Evolutionary conservation across 305 asterid genomes (phyloP), one percentile per base, ranked within the genome.

Genomic region (Striga hermonthica): DNA sequence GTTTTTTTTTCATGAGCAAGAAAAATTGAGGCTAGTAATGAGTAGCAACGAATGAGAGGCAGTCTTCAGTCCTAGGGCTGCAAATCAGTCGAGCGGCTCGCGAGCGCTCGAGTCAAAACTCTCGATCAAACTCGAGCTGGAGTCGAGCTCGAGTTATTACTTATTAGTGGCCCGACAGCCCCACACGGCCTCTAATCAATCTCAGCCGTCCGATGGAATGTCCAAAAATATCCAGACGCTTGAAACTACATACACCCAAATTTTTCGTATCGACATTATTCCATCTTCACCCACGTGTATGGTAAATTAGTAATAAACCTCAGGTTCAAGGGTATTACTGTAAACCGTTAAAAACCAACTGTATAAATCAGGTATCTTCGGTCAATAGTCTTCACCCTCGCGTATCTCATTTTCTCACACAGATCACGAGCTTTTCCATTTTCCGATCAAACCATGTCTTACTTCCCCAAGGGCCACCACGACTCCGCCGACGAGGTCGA

Each of bases 381-480:
- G 10, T n/a, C 57, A 16, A 48, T 48, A 6, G 7, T 1, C 57
- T 57, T 38, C 53, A 6, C 7, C 56, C 5, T 0, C 64, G 3
- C 41, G 36, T 7, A 60, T 52, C 50, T n/a, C 65, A 40, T 41
- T 41, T 39, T 22, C 38, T 4, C 28, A 9, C 36, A 52, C 35
- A 40, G 54, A 41, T 16, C 14, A 11, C 9, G 15, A 6, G 5
- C 5, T 13, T 50, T 22, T 36, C 57, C 36, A 3, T 15, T 48
- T 56, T 1, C 57, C 9, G 7, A 57, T 11, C 56, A 60, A 45
- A 66, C 56, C 53, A 90, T 90, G 96, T 86, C 97, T 66, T 91
- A 88, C 88, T 88, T 74, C n/a, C 81, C 90, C 0, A 84, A 80
- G 75, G 96, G 85, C 73, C 89, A 84, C 78, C 86, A 40, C 41